Evolutionary conservation across 2,329 filamentous ascomycete genomes (phyloP).

Genomic region (Talaromyces rugulosus): DNA sequence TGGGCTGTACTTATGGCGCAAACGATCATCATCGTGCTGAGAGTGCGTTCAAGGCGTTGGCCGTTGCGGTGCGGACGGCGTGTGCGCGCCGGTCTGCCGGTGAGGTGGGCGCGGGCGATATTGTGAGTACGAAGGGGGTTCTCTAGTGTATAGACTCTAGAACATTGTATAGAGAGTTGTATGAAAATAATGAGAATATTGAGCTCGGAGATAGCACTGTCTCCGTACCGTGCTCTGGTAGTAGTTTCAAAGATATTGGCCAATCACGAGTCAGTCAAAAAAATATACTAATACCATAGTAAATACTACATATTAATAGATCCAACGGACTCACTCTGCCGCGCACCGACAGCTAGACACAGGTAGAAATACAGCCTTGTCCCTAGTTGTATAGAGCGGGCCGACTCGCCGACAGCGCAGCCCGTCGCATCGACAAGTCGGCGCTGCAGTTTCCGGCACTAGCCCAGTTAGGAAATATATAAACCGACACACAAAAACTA

Average conservation of each 20-base stretch:
- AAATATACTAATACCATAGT: too few relatives aligned
- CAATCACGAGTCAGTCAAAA: too few relatives aligned
- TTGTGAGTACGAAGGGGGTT: constrained; percentile 94
- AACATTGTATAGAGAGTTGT: too few relatives aligned
- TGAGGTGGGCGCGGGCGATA: constrained; percentile 81
- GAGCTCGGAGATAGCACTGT: too few relatives aligned
- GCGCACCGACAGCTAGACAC: background rate
- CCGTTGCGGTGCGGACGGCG: constrained; percentile 76
- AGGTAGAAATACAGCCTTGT: too few relatives aligned
- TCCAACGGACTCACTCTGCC: too few relatives aligned
- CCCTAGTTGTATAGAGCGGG: background rate
- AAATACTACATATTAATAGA: too few relatives aligned
- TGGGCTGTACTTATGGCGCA: constrained; percentile 82
- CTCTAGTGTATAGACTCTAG: constrained; percentile 12
- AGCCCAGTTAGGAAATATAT: background rate
- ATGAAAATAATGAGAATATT: too few relatives aligned
- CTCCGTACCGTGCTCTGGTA: too few relatives aligned
- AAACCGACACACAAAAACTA: background rate
- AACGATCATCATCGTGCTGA: constrained; percentile 97
- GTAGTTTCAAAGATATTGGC: too few relatives aligned
- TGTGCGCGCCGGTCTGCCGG: constrained; percentile 68
- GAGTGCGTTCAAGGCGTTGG: constrained; percentile 94
- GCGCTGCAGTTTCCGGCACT: background rate
- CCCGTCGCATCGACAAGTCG: background rate
- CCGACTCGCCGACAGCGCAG: background rate